Base-by-base conservation (phyloP, 2,329 filamentous ascomycete species). In the Aspergillus puulaauensis region DNA sequence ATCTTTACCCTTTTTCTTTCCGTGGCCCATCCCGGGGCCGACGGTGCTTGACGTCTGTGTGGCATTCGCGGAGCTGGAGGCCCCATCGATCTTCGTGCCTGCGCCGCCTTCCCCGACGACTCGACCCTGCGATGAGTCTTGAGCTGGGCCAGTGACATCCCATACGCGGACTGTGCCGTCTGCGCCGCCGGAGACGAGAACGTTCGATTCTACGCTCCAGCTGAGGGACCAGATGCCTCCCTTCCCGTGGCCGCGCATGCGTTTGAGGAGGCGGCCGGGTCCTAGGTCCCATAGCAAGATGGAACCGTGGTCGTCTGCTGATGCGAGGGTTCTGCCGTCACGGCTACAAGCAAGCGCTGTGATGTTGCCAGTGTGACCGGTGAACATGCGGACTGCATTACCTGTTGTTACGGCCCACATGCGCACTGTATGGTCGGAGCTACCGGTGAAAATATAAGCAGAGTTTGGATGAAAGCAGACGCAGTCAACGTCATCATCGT, bases 321-420 rank as follows among this genome's bases (percentile, higher is more conserved):
- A 96, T 8, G 95, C 95, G n/a, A 99, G 81, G 31, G 93, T 86
- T 72, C 90, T 93, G 63, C 95, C 95, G 67, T 91, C 92, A 1
- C 91, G 91, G 21, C 91, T 89, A 68, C 92, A 96, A 62, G 93
- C 86, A 24, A 98, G 79, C 0, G 91, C 85, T 14, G 89, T 96
- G 70, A 98, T 87, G 68, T 91, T 91, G 50, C 95, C 91, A 0
- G 86, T 89, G 70, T 99, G 95, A 1, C 95, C 95, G 0, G 90
- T 92, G 71, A 98, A 96, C 68, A 98, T 86, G 24, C 95, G 89
- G 5, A 97, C 90, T 37, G 92, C 91, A 61, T 88, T 87, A 27
- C 95, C 95, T 8, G 89, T 93, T 11, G 86, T 84, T n/a, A 97
- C 85, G 9, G 92, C 88, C 95, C 95, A 99, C 93, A 99, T 98